Base-by-base conservation (phyloP, 495 filamentous ascomycete genomes). In the Aspergillus baeticus region DNA sequence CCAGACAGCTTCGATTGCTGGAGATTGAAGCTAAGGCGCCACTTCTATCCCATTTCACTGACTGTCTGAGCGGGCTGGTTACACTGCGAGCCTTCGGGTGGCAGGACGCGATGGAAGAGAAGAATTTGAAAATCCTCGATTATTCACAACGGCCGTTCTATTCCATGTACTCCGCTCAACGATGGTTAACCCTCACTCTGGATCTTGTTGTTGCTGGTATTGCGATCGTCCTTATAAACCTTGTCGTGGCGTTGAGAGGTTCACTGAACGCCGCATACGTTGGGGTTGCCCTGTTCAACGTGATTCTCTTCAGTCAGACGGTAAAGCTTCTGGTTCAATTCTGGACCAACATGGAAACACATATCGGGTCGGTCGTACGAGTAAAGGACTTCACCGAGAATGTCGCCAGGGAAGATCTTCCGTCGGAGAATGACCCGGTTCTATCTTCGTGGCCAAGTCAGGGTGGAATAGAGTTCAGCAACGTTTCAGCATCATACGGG, bases 291-390 rank as follows among this genome's bases (percentile, higher is more conserved):
- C 48, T 83, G 18, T 48, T 77, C 8, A 81, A 80, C 54, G 62
- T 83, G 21, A 73, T 80, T 11, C 42, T 64, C 0, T 79, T 79
- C 54, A 71, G 64, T 26, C 63, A 73, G 29, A 67, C 50, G 31
- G 49, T 84, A 53, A 78, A 78, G 57, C 62, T 77, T 3, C 55
- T 83, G 36, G 67, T 84, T 10, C 72, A 71, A 14, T 77, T 74
- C 55, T 85, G 81, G 81, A 84, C 82, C 10, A 75, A 74, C 50
- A 64, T 85, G 31, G 82, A 84, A 45, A 84, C 79, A 1, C 70
- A 74, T 39, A 78, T 87, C 22, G 82, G 83, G 0, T 80, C 81
- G 10, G 73, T 87, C 7, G 66, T 77, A 7, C 74, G 85, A n/a
- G 73, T 89, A 41, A 84, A 80, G 54, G 68, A 68, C 3, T 85